Percentiles rank a stretch among this genome's conserved stretches.
phyloP scores from a whole-genome alignment of 805 yeast genomes.

The Lachancea mirantina region DNA sequence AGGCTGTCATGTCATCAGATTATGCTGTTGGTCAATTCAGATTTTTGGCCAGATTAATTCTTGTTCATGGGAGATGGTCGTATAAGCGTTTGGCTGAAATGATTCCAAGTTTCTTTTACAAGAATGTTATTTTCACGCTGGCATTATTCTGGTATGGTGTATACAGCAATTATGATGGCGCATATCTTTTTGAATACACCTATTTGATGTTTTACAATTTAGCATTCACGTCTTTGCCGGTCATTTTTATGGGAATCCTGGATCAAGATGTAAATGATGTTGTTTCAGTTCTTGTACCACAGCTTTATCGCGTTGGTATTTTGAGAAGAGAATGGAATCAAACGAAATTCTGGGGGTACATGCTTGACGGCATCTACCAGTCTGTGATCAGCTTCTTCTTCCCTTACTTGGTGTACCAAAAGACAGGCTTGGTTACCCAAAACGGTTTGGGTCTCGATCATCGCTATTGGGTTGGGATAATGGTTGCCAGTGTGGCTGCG shows the following conservation, averaged over 20 bases:
- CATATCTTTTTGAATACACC: slow-evolving; percentile 72
- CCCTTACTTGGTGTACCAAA: slow-evolving; percentile 52
- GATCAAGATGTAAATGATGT: slow-evolving; percentile 75
- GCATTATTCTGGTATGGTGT: slow-evolving; percentile 78
- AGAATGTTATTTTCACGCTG: slow-evolving; percentile 67
- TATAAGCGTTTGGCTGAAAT: slow-evolving; percentile 74
- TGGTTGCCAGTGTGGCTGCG: slow-evolving; percentile 60
- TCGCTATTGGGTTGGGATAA: slow-evolving; percentile 63
- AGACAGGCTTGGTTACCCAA: slow-evolving; percentile 37
- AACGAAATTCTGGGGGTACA: slow-evolving; percentile 61
- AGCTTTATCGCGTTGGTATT: slow-evolving; percentile 67
- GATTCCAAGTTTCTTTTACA: slow-evolving; percentile 77
- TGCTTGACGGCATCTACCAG: slow-evolving; percentile 73
- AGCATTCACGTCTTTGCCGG: slow-evolving; percentile 78
- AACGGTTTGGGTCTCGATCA: slow-evolving; percentile 61
- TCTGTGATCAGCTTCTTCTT: slow-evolving; percentile 65
- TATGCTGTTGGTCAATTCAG: slow-evolving; percentile 82
- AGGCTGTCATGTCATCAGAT: slow-evolving; percentile 84
- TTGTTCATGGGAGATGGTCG: slow-evolving; percentile 85
- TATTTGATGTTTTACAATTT: slow-evolving; percentile 73
- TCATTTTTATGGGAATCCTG: slow-evolving; percentile 67
- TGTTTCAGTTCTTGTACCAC: slow-evolving; percentile 66
- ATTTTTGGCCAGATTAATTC: slow-evolving; percentile 53
- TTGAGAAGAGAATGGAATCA: slow-evolving; percentile 64
- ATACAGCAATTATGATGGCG: slow-evolving; percentile 67